phyloP scores from a whole-genome alignment of 176 grass and related monocot species.

The Bolboschoenus planiculmis region DNA sequence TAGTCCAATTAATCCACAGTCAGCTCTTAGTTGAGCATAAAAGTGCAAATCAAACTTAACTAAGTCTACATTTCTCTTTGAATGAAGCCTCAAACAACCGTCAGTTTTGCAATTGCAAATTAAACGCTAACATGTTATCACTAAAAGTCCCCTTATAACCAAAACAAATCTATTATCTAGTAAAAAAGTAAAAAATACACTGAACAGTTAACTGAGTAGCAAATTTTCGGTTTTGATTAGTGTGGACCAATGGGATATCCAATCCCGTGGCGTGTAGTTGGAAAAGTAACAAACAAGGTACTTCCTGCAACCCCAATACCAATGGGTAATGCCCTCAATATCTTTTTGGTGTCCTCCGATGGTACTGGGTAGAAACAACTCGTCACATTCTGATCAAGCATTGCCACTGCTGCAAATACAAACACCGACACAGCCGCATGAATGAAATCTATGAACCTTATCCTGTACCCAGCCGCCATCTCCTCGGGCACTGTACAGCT shows the following conservation, averaged over 20 bases:
- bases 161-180: not conserved
- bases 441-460: constrained; percentile 55
- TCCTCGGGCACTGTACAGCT: constrained; percentile 35
- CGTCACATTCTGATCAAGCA: constrained; percentile 62
- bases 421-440: constrained; percentile 48
- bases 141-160: not conserved
- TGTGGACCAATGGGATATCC: constrained; percentile 45
- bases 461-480: constrained; percentile 34
- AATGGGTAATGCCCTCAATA: constrained; percentile 45
- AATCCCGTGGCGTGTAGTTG: constrained; percentile 54
- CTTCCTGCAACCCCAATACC: constrained; percentile 57
- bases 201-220: not conserved
- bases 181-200: constrained; percentile 13
- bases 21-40: not conserved
- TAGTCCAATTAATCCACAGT: not conserved
- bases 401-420: constrained; percentile 38
- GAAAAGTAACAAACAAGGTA: constrained; percentile 67
- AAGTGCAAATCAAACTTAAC: not conserved
- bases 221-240: constrained; percentile 14
- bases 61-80: too few relatives aligned
- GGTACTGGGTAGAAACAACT: constrained; percentile 50
- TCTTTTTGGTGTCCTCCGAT: constrained; percentile 42
- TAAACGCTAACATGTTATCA: constrained; percentile 1
- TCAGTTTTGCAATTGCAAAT: constrained; percentile 1
- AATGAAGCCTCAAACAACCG: not conserved